Base-by-base conservation (phyloP, 2,329 filamentous ascomycete genomes). In the Teratosphaeria destructans region DNA sequence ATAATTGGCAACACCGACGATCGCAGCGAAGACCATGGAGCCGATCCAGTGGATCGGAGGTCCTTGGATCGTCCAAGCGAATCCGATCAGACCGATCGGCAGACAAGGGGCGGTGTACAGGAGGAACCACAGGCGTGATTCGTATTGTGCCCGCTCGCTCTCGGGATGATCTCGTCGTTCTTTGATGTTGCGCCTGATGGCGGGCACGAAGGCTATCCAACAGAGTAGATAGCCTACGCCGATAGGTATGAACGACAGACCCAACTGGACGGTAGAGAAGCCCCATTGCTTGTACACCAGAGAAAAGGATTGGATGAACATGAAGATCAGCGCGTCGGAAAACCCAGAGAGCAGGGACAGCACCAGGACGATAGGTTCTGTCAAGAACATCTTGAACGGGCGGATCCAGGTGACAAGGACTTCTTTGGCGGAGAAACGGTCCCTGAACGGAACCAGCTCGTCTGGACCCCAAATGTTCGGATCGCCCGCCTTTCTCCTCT, bases 291-390 rank as follows among this genome's bases (percentile, higher is more conserved):
- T 72, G 70, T 89, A 90, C 2, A 90, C 87, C 3, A 89, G 77
- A 0, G 77, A 72, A 66, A 89, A 90, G 0, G 85, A 88, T 71
- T 90, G 86, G 62, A 90, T 84, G 73, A 88, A 89, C 81, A 89
- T 89, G 78, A 90, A 90, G 73, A 90, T 89, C 5, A 90, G 80
- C 10, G 86, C 86, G 60, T 90, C 87, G 12, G 83, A 85, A 77
- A 90, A 90, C 49, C 87, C 87, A 3, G 84, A 87, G 2, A 90
- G 83, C 0, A 90, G 79, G 0, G 87, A 90, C 7, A 90, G 77
- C 14, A 81, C 82, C 16, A 89, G 77, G 8, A 90, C 87, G 60
- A 90, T 91, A 8, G 88, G 87, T 74, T 91, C 88, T 0, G 84
- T 88, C 52, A 89, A 66, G 74, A 90, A 89, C 87, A 90, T 90